A percentile compares a stretch with the other conserved stretches of the same genome.
Conservation (phyloP, 768 basidiomycete species). For the Phylloporus arenicola region DNA sequence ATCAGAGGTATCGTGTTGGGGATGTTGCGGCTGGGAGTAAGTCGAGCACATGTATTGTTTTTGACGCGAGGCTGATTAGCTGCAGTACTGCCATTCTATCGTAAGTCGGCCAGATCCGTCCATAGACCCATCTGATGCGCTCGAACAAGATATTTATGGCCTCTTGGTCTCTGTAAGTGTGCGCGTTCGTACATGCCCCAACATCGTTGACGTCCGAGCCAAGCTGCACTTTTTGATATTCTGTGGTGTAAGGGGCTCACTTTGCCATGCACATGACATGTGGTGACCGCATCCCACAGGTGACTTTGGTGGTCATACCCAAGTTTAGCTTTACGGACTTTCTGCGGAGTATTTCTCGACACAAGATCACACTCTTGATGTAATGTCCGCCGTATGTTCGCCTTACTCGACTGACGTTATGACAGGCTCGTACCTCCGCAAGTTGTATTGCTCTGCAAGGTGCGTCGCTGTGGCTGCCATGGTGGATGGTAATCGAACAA, state of each 20-base stretch:
- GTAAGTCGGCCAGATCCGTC: slow-evolving; percentile 33
- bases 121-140: slow-evolving; percentile 9
- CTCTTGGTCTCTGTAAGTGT: slow-evolving; percentile 48
- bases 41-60: slow-evolving; percentile 14
- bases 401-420: background rate
- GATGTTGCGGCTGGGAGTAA: slow-evolving; percentile 54
- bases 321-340: slow-evolving; percentile 61
- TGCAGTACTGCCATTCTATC: slow-evolving; percentile 56
- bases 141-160: slow-evolving; percentile 52
- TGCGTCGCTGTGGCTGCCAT: slow-evolving; percentile 15
- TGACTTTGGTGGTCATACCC: slow-evolving; percentile 53
- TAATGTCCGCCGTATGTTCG: slow-evolving; percentile 19
- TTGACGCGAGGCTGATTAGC: slow-evolving; percentile 6
- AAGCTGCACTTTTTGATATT: slow-evolving; percentile 53
- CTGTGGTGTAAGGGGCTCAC: slow-evolving; percentile 38
- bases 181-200: background rate
- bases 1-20: slow-evolving; percentile 44
- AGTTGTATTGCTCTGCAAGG: slow-evolving; percentile 63
- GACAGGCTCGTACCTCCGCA: slow-evolving; percentile 61
- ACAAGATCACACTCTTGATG: slow-evolving; percentile 55
- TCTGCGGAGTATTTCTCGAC: slow-evolving; percentile 53
- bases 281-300: slow-evolving; percentile 29
- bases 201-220: slow-evolving; percentile 5
- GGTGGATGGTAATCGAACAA: background rate
- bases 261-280: background rate